A percentile compares a stretch with the other conserved stretches of the same genome.
phyloP scores from a whole-genome alignment of 495 filamentous ascomycete species.

The Xylaria nigripes region DNA sequence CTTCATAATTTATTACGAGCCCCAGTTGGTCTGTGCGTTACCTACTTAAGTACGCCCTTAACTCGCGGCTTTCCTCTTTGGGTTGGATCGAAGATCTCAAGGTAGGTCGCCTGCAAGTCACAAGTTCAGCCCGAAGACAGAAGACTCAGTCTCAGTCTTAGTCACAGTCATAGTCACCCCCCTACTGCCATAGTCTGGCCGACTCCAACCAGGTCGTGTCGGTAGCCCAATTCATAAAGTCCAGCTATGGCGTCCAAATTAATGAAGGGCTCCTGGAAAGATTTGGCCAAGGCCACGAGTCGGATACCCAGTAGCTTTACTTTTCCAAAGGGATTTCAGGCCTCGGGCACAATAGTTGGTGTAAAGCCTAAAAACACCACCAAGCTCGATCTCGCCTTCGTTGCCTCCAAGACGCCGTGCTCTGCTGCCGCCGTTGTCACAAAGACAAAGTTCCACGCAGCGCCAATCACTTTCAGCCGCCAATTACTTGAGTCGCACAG shows the following conservation, averaged over 20 bases:
- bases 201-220: neutral
- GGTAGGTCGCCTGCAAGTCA: neutral
- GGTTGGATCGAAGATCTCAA: neutral
- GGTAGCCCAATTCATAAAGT: neutral
- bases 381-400: conserved; percentile 80
- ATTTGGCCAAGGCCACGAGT: conserved; percentile 10
- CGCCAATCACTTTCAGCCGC: conserved; percentile 78
- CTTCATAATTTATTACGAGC: neutral
- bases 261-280: conserved; percentile 8
- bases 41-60: neutral
- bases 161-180: neutral
- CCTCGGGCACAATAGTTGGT: conserved; percentile 81
- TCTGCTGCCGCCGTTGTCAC: conserved; percentile 94
- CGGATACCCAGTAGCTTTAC: conserved; percentile 45
- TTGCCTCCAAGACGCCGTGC: conserved; percentile 81
- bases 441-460: conserved; percentile 96
- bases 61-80: neutral
- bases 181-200: neutral
- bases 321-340: conserved; percentile 85
- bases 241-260: conserved; percentile 6
- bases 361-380: conserved; percentile 87
- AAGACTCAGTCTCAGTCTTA: neutral
- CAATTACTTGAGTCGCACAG: conserved; percentile 61
- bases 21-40: neutral
- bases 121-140: too few species aligned